A percentile compares a stretch with the other conserved stretches of the same genome.
phyloP scores from a whole-genome alignment of 1,284 basidiomycete species.

The Athelia psychrophila region DNA sequence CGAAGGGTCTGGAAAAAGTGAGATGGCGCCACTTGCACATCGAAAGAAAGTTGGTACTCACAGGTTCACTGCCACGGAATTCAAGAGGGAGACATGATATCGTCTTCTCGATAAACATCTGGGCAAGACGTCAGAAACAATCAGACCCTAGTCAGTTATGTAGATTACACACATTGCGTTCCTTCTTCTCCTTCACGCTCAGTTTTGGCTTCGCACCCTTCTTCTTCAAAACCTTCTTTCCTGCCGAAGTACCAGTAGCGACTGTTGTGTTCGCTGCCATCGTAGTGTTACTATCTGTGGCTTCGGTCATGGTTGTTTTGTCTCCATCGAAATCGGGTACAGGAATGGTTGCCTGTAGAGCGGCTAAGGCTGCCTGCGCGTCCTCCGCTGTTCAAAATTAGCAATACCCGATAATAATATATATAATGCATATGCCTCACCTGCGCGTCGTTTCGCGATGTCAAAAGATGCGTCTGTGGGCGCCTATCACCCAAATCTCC shows the following conservation, averaged over 20 bases:
- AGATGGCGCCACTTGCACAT: background rate
- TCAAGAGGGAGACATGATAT: slow-evolving; percentile 84
- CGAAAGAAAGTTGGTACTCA: slow-evolving; percentile 30
- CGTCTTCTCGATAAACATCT: slow-evolving; percentile 71
- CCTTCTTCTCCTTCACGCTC: slow-evolving; percentile 80
- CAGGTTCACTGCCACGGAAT: slow-evolving; percentile 86
- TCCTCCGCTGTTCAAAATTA: slow-evolving; percentile 42
- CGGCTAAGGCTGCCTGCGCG: slow-evolving; percentile 36
- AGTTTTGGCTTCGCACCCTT: slow-evolving; percentile 64
- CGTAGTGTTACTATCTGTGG: slow-evolving; percentile 34
- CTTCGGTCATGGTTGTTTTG: slow-evolving; percentile 43
- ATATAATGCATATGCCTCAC: too few species aligned
- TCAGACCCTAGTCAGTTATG: background rate
- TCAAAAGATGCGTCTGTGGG: slow-evolving; percentile 62
- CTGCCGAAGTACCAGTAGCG: slow-evolving; percentile 26
- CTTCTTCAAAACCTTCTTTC: slow-evolving; percentile 46
- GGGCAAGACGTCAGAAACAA: slow-evolving; percentile 2
- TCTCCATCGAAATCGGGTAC: slow-evolving; percentile 30
- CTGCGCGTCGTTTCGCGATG: slow-evolving; percentile 58
- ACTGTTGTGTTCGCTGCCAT: slow-evolving; percentile 35
- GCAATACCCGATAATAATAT: too few species aligned
- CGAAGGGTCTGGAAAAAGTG: slow-evolving; percentile 55
- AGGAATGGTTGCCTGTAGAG: slow-evolving; percentile 14
- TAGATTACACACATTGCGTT: slow-evolving; percentile 66
- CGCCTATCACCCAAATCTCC: slow-evolving; percentile 39